Conservation (phyloP, 179 eudicot species). For the Spergularia azorica region DNA sequence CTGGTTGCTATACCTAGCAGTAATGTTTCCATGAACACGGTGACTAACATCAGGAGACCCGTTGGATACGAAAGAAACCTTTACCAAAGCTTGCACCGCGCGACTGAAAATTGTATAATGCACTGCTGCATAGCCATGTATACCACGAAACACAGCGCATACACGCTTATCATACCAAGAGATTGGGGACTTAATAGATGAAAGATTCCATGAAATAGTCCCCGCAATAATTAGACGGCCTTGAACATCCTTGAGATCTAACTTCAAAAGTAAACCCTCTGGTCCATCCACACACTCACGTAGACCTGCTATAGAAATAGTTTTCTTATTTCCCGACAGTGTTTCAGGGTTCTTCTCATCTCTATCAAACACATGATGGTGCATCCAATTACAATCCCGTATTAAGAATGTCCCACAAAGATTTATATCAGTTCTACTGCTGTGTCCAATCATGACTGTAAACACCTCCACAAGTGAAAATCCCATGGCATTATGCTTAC, state of each 20-base stretch:
- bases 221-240: neutral
- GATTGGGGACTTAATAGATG: neutral
- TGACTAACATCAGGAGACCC: neutral
- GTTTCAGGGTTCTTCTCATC: too few relatives aligned
- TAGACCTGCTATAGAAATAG: neutral
- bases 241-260: neutral
- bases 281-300: neutral
- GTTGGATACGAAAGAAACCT: neutral
- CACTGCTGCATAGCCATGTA: slow-evolving; percentile 4
- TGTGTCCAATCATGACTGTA: too few relatives aligned
- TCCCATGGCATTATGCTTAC: too few relatives aligned
- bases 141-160: neutral
- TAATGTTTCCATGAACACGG: neutral
- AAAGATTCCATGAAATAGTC: neutral
- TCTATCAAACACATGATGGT: too few relatives aligned
- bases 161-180: slow-evolving; percentile 4
- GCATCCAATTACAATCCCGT: too few relatives aligned
- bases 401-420: too few relatives aligned
- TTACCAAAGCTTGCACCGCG: neutral
- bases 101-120: neutral
- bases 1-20: neutral
- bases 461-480: too few relatives aligned
- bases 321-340: neutral
- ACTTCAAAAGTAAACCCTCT: neutral
- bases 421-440: too few relatives aligned